phyloP scores from a whole-genome alignment of 148 eudicot species.

The Gaultheria prostrata region DNA sequence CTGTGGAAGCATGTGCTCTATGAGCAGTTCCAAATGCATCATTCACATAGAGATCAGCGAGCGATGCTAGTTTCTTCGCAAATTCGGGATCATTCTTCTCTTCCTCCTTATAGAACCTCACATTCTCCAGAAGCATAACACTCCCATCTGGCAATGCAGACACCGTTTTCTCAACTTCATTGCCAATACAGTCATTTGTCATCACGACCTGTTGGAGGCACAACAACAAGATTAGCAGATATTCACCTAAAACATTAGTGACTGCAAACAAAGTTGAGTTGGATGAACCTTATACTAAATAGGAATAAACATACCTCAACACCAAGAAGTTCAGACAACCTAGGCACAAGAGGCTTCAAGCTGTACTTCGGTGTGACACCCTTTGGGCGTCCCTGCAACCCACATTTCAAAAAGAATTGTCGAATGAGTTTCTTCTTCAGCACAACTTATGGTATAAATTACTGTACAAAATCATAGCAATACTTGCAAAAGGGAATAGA shows the following conservation, averaged over 20 bases:
- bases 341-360: conserved; percentile 71
- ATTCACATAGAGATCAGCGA: conserved; percentile 84
- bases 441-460: background rate
- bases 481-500: conserved; percentile 1
- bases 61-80: conserved; percentile 75
- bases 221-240: background rate
- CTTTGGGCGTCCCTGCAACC: conserved; percentile 68
- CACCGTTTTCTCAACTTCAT: conserved; percentile 70
- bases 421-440: background rate
- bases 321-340: conserved; percentile 71
- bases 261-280: background rate
- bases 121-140: conserved; percentile 79
- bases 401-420: background rate
- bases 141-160: conserved; percentile 73
- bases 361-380: conserved; percentile 82
- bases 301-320: conserved; percentile 36
- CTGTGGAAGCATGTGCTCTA: conserved; percentile 84
- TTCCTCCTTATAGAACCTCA: conserved; percentile 86
- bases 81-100: conserved; percentile 92
- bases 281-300: background rate
- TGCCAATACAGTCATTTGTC: conserved; percentile 79
- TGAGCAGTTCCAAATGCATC: conserved; percentile 89
- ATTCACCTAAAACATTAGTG: background rate
- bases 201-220: conserved; percentile 49
- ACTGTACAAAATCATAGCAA: background rate